Conservation (phyloP, 73 alveolate species). For the Tetrahymena elliotti region DNA sequence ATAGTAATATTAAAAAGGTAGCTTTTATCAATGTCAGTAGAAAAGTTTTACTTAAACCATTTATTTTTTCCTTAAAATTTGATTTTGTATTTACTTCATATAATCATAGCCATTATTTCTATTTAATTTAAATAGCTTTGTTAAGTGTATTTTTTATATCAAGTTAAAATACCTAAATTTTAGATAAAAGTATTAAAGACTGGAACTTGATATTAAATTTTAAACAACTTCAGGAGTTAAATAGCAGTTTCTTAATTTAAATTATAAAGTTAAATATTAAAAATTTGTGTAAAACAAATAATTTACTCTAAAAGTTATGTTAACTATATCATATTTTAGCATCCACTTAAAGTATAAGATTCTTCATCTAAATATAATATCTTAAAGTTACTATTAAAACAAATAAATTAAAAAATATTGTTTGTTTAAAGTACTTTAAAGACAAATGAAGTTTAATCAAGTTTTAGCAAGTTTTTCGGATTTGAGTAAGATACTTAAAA, state of each 20-base stretch:
- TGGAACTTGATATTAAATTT: neutral
- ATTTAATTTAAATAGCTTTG: no score
- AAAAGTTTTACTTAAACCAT: neutral
- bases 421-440: neutral
- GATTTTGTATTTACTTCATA: no score
- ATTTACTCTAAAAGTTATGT: neutral
- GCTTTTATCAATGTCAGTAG: neutral
- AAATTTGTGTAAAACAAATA: no score
- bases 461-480: neutral
- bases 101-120: neutral
- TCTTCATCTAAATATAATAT: no score
- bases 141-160: neutral
- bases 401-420: no score
- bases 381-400: neutral
- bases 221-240: neutral
- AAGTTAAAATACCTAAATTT: neutral
- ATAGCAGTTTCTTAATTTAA: neutral
- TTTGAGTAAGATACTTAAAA: no score
- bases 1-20: no score
- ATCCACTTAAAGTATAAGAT: neutral
- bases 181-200: neutral
- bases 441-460: neutral
- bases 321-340: neutral
- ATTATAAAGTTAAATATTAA: no score
- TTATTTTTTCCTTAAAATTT: no score